These are phyloP conservation scores for Vanderwaltozyma yarrowii DNA, from an alignment of 805 yeast species.

Conservation along the genomic window DNA sequence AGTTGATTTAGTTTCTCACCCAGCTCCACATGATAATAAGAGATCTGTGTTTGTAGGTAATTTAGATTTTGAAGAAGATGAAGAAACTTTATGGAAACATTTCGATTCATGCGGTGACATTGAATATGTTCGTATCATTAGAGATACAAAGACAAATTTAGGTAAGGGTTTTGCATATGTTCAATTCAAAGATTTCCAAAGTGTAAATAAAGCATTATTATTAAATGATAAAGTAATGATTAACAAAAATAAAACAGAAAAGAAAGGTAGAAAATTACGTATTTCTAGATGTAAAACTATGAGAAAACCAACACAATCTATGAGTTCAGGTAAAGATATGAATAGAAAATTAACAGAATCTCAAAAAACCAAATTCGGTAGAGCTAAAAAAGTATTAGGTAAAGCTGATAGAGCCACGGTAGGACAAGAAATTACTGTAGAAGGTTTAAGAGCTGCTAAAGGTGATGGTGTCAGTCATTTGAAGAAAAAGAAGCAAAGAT, in stretches of 20 bases:
- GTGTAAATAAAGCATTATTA: conserved; percentile 73
- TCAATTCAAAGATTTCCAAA: conserved; percentile 65
- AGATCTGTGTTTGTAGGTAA: conserved; percentile 88
- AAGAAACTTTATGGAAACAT: conserved; percentile 79
- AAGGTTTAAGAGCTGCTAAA: conserved; percentile 71
- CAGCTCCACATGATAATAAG: conserved; percentile 73
- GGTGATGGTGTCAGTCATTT: conserved; percentile 54
- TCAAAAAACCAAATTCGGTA: conserved; percentile 68
- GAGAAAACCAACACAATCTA: conserved; percentile 13
- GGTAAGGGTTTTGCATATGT: conserved; percentile 98
- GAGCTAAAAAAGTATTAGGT: conserved; percentile 67
- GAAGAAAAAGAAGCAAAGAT: conserved; percentile 40
- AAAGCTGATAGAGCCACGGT: conserved; percentile 68
- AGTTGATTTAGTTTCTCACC: conserved; percentile 90
- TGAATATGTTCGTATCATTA: conserved; percentile 79
- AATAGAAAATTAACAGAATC: conserved; percentile 39
- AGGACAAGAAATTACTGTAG: conserved; percentile 46
- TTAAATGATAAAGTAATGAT: conserved; percentile 56
- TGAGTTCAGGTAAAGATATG: conserved; percentile 11
- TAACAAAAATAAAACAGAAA: conserved; percentile 21
- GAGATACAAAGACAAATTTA: conserved; percentile 87
- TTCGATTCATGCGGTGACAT: conserved; percentile 61
- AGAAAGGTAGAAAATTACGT: conserved; percentile 53
- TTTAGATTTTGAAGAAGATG: conserved; percentile 84
- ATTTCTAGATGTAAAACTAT: conserved; percentile 57